Conservation (phyloP, 257 asterid species). For the Nyctanthes arbortristis region DNA sequence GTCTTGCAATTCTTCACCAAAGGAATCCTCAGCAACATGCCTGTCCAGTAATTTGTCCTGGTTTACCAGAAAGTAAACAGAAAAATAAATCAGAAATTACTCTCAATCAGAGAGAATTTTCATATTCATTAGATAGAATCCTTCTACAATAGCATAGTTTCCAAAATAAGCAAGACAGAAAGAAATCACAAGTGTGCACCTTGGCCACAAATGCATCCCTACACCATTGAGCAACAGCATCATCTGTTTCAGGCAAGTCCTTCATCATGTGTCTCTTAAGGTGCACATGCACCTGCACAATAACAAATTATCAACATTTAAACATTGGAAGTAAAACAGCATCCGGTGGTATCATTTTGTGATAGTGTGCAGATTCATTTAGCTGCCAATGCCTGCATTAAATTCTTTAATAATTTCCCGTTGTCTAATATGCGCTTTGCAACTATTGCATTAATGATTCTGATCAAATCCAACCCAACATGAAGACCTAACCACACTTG, state of each 20-base stretch:
- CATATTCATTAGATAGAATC: neutral
- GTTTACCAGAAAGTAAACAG: conserved; percentile 15
- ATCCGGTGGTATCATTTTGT: no score
- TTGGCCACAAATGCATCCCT: conserved; percentile 73
- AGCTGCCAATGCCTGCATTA: neutral
- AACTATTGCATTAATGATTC: neutral
- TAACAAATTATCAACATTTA: neutral
- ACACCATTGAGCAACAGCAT: conserved; percentile 93
- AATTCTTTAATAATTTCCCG: neutral
- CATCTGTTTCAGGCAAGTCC: conserved; percentile 83
- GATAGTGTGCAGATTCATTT: neutral
- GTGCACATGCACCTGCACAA: conserved; percentile 85
- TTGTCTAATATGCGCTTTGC: neutral
- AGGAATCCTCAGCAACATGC: conserved; percentile 65
- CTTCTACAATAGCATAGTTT: conserved; percentile 1
- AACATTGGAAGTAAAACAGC: neutral
- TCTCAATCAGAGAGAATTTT: conserved; percentile 7
- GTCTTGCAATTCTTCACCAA: conserved; percentile 65
- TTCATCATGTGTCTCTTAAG: conserved; percentile 78
- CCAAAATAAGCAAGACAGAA: neutral
- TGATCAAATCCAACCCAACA: neutral
- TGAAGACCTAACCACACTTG: neutral
- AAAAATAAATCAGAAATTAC: conserved; percentile 6
- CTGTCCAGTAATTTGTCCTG: conserved; percentile 88
- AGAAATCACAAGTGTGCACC: conserved; percentile 40